These are phyloP conservation scores for Xylariaceae sp. DNA, from an alignment of 2,329 filamentous ascomycete species.

Conservation along the genomic window DNA sequence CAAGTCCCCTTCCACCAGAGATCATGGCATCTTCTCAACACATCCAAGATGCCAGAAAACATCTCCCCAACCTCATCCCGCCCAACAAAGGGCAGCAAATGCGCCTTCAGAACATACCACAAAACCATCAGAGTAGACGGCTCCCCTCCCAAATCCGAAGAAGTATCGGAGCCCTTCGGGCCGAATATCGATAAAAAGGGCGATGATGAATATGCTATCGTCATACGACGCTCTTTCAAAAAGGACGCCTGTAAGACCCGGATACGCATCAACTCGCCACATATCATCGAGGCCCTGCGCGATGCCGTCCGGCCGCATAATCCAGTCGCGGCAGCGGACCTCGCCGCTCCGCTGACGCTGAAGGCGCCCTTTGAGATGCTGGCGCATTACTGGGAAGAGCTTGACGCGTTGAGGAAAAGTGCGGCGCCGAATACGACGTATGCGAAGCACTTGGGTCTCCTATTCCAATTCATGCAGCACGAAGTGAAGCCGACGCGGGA, in stretches of 20 bases:
- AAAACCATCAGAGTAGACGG: constrained; percentile 12
- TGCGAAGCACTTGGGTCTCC: constrained; percentile 25
- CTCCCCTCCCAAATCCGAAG: constrained; percentile 10
- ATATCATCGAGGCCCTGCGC: constrained; percentile 27
- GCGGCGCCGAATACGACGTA: constrained; percentile 17
- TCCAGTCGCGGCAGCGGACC: constrained; percentile 21
- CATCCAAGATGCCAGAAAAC: background rate
- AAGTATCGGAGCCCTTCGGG: constrained; percentile 24
- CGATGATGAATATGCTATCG: constrained; percentile 26
- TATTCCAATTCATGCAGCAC: constrained; percentile 30
- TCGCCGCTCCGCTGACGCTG: constrained; percentile 24
- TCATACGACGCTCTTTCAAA: constrained; percentile 23
- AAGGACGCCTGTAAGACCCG: constrained; percentile 19
- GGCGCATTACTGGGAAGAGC: constrained; percentile 28
- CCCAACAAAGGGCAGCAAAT: constrained; percentile 18
- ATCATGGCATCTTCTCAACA: background rate
- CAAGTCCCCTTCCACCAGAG: no score
- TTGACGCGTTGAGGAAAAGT: constrained; percentile 12
- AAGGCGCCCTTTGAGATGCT: constrained; percentile 28
- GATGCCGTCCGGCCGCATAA: constrained; percentile 25
- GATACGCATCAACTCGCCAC: constrained; percentile 27
- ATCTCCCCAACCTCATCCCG: no score
- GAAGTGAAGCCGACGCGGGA: constrained; percentile 25
- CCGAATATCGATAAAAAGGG: constrained; percentile 12
- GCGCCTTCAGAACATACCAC: constrained; percentile 28